phyloP scores from a whole-genome alignment of 2,329 filamentous ascomycete genomes.

The Ophiocordyceps camponoti-floridani region DNA sequence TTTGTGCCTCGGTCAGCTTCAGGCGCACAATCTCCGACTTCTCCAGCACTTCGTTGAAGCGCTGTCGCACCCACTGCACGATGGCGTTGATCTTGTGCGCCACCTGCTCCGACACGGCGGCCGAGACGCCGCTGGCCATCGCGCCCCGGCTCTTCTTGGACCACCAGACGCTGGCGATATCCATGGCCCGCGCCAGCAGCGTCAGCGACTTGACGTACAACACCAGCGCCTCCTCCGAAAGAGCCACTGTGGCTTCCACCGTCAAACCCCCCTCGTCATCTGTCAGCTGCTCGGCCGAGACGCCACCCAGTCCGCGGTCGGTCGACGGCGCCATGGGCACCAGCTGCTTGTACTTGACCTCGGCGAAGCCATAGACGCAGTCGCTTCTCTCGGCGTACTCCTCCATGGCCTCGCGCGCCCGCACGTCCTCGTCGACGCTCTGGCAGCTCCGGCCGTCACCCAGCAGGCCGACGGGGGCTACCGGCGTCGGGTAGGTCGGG shows the following conservation, averaged over 20 bases:
- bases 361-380: conserved; percentile 92
- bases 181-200: conserved; percentile 84
- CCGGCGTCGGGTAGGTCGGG: conserved; percentile 62
- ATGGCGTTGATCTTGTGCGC: conserved; percentile 71
- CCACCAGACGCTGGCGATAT: conserved; percentile 91
- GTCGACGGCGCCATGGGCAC: conserved; percentile 69
- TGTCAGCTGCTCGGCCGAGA: conserved; percentile 32
- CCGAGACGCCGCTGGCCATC: conserved; percentile 19
- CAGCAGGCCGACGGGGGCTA: conserved; percentile 42
- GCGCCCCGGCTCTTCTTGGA: conserved; percentile 56
- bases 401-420: conserved; percentile 67
- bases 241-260: conserved; percentile 62
- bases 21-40: conserved; percentile 90
- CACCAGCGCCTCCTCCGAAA: conserved; percentile 89
- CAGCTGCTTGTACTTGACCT: conserved; percentile 97
- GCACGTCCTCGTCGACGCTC: conserved; percentile 57
- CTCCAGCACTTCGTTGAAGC: conserved; percentile 93
- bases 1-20: conserved; percentile 74
- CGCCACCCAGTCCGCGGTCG: conserved; percentile 50
- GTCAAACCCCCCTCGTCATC: conserved; percentile 61
- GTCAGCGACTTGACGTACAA: conserved; percentile 90
- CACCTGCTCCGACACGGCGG: conserved; percentile 26
- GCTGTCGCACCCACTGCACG: conserved; percentile 83
- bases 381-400: conserved; percentile 86
- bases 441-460: conserved; percentile 41